Evolutionary conservation across 2,329 filamentous ascomycete species (phyloP).

Genomic region (Verticillium klebahnii): DNA sequence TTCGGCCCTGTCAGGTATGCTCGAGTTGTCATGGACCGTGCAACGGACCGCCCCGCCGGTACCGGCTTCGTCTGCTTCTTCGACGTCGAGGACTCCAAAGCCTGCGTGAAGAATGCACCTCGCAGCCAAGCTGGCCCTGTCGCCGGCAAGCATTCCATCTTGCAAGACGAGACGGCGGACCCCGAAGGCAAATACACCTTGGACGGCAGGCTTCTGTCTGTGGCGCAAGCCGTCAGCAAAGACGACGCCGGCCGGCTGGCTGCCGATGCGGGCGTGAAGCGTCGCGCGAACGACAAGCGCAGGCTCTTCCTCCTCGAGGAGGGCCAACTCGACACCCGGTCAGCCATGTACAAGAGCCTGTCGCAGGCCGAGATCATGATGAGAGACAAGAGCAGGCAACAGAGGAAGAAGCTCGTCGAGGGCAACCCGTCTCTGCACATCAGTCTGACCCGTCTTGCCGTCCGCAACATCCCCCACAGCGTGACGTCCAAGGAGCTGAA

Average conservation of each 20-base stretch:
- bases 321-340: conserved; percentile 74
- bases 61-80: conserved; percentile 96
- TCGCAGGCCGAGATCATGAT: conserved; percentile 78
- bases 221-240: conserved; percentile 81
- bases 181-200: conserved; percentile 82
- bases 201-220: conserved; percentile 79
- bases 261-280: conserved; percentile 61
- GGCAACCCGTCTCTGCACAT: conserved; percentile 85
- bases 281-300: conserved; percentile 79
- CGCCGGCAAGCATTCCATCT: conserved; percentile 64
- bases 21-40: conserved; percentile 80
- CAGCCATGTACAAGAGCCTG: conserved; percentile 71
- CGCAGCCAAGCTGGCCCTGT: conserved; percentile 45
- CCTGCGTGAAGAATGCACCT: conserved; percentile 73
- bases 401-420: conserved; percentile 87
- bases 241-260: conserved; percentile 72
- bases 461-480: conserved; percentile 85
- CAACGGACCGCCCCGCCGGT: conserved; percentile 81
- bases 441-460: conserved; percentile 81
- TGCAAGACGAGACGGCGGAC: conserved; percentile 82
- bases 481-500: conserved; percentile 86
- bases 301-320: conserved; percentile 84
- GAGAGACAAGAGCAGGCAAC: conserved; percentile 79
- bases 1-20: conserved; percentile 91
- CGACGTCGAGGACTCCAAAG: conserved; percentile 66